Base-by-base conservation (phyloP, 257 asterid species). In the Solanum acaule region DNA sequence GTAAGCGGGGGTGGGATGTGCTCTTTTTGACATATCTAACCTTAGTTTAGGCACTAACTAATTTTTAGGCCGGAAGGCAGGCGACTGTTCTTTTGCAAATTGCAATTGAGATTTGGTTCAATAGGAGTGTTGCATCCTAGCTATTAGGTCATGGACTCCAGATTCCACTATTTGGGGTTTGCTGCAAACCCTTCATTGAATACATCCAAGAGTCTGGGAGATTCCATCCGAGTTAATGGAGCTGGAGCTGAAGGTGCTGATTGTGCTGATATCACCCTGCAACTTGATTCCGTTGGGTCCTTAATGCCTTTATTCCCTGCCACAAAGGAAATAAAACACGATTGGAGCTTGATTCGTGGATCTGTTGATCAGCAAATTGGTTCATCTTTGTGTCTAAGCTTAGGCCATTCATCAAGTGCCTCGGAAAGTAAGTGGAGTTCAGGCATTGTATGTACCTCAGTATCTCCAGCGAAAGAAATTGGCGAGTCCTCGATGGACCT, bases 401-500 rank as follows among this genome's bases (percentile, higher is more conserved):
- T 96, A 31, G 98, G 99, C 89, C 92, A 93, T 91, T 93, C 98
- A 11, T 92, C 98, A 85, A 97, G 98, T 92, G 94, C 98, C 61
- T 94, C 95, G 44, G 99, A 95, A 89, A 96, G 98, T 88, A 97
- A 95, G 88, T 96, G 95, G 86, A 97, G 99, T 88, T 93, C 98
- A 31, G 94, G 96, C 87, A 96, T 95, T 89, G 94, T 44, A 76
- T 93, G 96, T 93, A 94, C 98, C 83, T 93, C 98, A 31, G 88
- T 91, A 90, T 94, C 98, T 90, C 94, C 99, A 27, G 94, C 93
- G 85, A 95, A 94, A 92, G 99, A 95, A 91, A 90, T 89, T 23
- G 98, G 91, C 49, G 94, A 91, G 37, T 92, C 95, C 90, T 95
- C 97, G 16, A 95, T 95, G 98, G 98, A 96, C 89, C 90, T 96